Percentiles rank a stretch among this genome's conserved stretches.
Evolutionary conservation across 768 basidiomycete genomes (phyloP).

Genomic region (Amanita thiersii): DNA sequence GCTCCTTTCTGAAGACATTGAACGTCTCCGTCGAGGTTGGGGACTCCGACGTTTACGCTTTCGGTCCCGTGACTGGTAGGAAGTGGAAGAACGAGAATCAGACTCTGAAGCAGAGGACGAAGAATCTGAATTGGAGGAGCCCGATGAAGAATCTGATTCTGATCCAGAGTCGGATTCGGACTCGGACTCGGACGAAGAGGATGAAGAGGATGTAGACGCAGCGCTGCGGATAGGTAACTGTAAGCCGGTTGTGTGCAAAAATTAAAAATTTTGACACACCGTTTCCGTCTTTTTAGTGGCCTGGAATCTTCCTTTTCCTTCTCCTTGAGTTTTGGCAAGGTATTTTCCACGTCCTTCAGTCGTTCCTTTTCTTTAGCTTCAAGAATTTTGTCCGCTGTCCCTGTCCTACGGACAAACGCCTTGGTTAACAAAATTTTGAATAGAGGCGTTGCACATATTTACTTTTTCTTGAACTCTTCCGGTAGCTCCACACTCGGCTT

Average conservation of each 20-base stretch:
- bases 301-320: slow-evolving; percentile 26
- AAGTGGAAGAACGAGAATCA: slow-evolving; percentile 5
- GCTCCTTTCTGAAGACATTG: slow-evolving; percentile 1
- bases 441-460: neutral
- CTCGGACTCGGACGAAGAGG: slow-evolving; percentile 32
- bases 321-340: slow-evolving; percentile 21
- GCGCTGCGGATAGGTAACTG: slow-evolving; percentile 10
- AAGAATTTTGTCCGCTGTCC: slow-evolving; percentile 80
- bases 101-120: slow-evolving; percentile 12
- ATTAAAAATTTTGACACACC: slow-evolving; percentile 18
- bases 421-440: slow-evolving; percentile 3
- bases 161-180: slow-evolving; percentile 38
- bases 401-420: slow-evolving; percentile 34
- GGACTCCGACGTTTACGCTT: slow-evolving; percentile 2
- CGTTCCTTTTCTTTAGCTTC: slow-evolving; percentile 78
- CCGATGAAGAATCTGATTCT: slow-evolving; percentile 22
- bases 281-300: slow-evolving; percentile 28
- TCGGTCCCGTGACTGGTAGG: slow-evolving; percentile 7
- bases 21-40: neutral
- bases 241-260: neutral
- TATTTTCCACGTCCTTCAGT: slow-evolving; percentile 31
- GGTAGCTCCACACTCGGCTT: slow-evolving; percentile 80
- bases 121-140: slow-evolving; percentile 29
- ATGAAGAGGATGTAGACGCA: slow-evolving; percentile 18
- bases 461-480: slow-evolving; percentile 86